Evolutionary conservation across 192 early-diverging fungal genomes (phyloP).

Genomic region (Coemansia sp.): DNA sequence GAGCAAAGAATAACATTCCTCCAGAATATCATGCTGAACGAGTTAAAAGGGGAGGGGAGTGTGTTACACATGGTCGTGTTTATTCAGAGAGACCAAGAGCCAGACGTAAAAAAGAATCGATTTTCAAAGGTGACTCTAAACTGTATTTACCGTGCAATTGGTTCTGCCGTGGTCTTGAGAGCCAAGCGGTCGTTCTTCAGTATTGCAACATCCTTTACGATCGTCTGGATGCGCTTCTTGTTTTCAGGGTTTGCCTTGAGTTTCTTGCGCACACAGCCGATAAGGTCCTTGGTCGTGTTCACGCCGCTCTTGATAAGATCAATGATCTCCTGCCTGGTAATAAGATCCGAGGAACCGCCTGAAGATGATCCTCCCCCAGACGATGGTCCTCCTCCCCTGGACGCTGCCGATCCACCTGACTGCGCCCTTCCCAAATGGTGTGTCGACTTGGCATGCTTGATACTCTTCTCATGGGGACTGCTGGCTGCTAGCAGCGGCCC

Average conservation of each 20-base stretch:
- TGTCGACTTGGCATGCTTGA: constrained; percentile 27
- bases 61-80: no score
- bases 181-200: constrained; percentile 31
- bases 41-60: no score
- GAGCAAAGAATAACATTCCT: no score
- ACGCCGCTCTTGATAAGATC: constrained; percentile 58
- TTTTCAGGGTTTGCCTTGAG: constrained; percentile 58
- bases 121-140: no score
- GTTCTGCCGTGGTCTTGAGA: constrained; percentile 24
- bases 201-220: constrained; percentile 51
- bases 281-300: constrained; percentile 65
- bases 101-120: no score
- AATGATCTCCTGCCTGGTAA: constrained; percentile 69
- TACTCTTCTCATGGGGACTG: constrained; percentile 8
- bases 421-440: constrained; percentile 1
- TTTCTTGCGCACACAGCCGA: constrained; percentile 61
- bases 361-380: constrained; percentile 36
- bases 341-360: constrained; percentile 45
- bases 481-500: constrained; percentile 11
- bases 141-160: no score
- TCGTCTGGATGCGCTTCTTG: constrained; percentile 35
- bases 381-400: not conserved
- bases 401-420: not conserved
- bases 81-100: no score
- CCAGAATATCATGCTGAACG: no score